phyloP scores from a whole-genome alignment of 192 early-diverging fungal genomes.

The Coemansia guatemalensis region DNA sequence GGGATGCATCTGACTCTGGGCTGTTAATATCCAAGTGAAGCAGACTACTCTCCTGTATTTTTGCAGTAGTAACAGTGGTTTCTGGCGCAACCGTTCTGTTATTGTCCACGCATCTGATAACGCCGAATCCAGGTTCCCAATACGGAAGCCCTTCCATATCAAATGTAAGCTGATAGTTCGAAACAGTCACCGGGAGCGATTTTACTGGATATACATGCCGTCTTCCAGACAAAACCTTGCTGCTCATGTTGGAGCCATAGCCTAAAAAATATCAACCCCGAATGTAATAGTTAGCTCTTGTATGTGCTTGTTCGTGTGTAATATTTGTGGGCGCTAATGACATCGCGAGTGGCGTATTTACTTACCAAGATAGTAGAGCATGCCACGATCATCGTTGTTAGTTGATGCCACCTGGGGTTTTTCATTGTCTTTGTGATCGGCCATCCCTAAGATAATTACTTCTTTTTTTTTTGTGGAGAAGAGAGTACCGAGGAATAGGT shows the following conservation, averaged over 20 bases:
- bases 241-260: slow-evolving; percentile 51
- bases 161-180: slow-evolving; percentile 47
- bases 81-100: neutral
- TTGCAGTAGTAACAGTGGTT: neutral
- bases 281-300: neutral
- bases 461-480: neutral
- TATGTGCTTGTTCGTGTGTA: neutral
- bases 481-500: neutral
- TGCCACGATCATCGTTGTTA: neutral
- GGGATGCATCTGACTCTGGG: neutral
- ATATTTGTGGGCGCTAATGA: neutral
- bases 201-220: slow-evolving; percentile 44
- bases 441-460: neutral
- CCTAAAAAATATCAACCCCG: slow-evolving; percentile 11
- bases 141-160: slow-evolving; percentile 50
- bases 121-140: slow-evolving; percentile 50
- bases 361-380: slow-evolving; percentile 42
- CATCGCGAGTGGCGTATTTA: neutral
- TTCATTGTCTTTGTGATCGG: neutral
- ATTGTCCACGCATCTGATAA: slow-evolving; percentile 23
- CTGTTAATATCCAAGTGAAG: neutral
- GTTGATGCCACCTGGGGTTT: neutral
- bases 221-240: slow-evolving; percentile 47
- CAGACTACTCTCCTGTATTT: neutral
- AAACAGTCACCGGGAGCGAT: slow-evolving; percentile 35